phyloP scores from a whole-genome alignment of 306 rosid species.

The Vigna nakashimae region DNA sequence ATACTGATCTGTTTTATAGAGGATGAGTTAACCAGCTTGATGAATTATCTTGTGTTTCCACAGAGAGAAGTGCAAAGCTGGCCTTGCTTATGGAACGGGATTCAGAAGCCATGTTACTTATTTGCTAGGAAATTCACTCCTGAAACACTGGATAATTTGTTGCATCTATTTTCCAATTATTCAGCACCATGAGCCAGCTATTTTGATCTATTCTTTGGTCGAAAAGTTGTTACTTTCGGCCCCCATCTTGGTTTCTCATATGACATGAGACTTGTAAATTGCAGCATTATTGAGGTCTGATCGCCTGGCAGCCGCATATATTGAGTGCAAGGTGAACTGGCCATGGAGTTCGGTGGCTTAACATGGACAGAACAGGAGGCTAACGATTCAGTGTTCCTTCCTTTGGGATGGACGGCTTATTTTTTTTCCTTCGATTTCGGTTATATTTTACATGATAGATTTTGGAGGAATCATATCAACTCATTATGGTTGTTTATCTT shows the following conservation, averaged over 20 bases:
- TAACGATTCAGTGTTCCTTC: slow-evolving; percentile 53
- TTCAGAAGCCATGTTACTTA: slow-evolving; percentile 87
- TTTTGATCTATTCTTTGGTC: slow-evolving; percentile 85
- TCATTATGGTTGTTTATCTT: slow-evolving; percentile 52
- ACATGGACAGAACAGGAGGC: slow-evolving; percentile 44
- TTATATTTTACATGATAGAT: slow-evolving; percentile 37
- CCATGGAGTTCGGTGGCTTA: slow-evolving; percentile 55
- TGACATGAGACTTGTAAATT: slow-evolving; percentile 71
- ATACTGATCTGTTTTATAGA: slow-evolving; percentile 18
- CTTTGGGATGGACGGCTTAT: slow-evolving; percentile 48
- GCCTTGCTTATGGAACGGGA: slow-evolving; percentile 98
- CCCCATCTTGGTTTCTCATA: slow-evolving; percentile 63
- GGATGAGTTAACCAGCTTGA: slow-evolving; percentile 6
- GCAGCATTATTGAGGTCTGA: slow-evolving; percentile 64
- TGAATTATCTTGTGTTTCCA: slow-evolving; percentile 37
- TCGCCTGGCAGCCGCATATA: slow-evolving; percentile 52
- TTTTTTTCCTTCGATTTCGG: slow-evolving; percentile 48
- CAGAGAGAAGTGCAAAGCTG: slow-evolving; percentile 95
- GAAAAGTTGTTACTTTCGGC: slow-evolving; percentile 58
- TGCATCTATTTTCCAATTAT: slow-evolving; percentile 80
- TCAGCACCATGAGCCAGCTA: slow-evolving; percentile 66
- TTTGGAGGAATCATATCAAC: slow-evolving; percentile 53
- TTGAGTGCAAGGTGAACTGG: slow-evolving; percentile 51
- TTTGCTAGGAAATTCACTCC: slow-evolving; percentile 96
- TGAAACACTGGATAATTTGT: slow-evolving; percentile 70